Percentiles rank a stretch among this genome's conserved stretches.
Conservation (phyloP, 345 rosid species). For the Nephelium lappaceum region DNA sequence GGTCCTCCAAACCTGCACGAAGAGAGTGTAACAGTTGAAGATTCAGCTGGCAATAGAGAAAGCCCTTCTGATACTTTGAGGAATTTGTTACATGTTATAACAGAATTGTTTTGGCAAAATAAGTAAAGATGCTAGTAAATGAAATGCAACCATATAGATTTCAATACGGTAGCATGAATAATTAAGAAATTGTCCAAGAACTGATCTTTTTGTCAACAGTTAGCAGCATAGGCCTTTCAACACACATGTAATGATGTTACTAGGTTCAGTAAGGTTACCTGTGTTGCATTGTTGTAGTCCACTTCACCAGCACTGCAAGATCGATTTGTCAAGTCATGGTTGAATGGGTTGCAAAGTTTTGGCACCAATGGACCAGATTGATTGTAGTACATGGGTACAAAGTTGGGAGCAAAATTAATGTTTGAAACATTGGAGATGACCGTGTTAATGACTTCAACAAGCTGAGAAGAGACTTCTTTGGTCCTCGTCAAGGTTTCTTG, state of each 20-base stretch:
- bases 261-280: conserved; percentile 46
- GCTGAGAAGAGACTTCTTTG: conserved; percentile 78
- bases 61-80: neutral
- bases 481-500: conserved; percentile 67
- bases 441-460: conserved; percentile 74
- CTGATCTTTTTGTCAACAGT: too few relatives aligned
- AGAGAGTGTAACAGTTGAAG: neutral
- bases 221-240: neutral
- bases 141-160: neutral
- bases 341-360: conserved; percentile 78
- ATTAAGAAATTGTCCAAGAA: too few relatives aligned
- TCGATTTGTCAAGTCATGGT: conserved; percentile 58
- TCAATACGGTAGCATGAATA: neutral
- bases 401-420: conserved; percentile 87
- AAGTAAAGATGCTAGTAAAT: too few relatives aligned
- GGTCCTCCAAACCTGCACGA: conserved; percentile 69
- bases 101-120: too few relatives aligned
- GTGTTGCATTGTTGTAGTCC: conserved; percentile 71
- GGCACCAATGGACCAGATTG: conserved; percentile 93
- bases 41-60: neutral
- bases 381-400: conserved; percentile 72
- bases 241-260: neutral
- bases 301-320: conserved; percentile 76
- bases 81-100: too few relatives aligned
- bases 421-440: conserved; percentile 95